Conservation (phyloP, 2,329 filamentous ascomycete genomes). For the Colletotrichum sp. region DNA sequence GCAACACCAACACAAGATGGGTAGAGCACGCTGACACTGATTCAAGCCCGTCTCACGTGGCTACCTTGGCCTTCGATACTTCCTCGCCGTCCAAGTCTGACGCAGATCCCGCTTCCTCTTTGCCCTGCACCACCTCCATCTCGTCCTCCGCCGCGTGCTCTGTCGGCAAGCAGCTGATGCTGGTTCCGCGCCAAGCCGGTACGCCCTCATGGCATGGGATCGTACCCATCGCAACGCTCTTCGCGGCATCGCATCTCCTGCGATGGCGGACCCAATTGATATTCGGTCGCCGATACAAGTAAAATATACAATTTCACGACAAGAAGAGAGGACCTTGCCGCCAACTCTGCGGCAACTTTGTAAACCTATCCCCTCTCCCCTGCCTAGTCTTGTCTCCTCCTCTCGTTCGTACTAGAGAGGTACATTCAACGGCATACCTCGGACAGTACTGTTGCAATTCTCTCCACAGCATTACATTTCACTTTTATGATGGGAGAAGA, state of each 20-base stretch:
- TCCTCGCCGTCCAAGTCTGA: neutral
- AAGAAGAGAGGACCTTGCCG: neutral
- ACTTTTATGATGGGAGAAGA: neutral
- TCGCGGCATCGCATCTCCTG: neutral
- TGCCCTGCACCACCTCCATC: neutral
- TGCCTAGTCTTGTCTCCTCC: neutral
- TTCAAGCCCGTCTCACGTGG: too few relatives aligned
- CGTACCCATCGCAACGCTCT: neutral
- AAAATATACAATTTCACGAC: neutral
- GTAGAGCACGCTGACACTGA: too few relatives aligned
- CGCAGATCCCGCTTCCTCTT: neutral
- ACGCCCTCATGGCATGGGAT: neutral
- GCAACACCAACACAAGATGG: too few relatives aligned
- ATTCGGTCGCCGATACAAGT: neutral
- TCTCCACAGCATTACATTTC: neutral
- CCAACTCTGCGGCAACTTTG: neutral
- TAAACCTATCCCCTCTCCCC: neutral
- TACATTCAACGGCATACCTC: neutral
- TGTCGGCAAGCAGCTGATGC: neutral
- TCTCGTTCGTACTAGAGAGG: neutral
- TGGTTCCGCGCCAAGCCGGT: neutral
- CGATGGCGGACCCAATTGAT: neutral
- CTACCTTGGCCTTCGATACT: too few relatives aligned
- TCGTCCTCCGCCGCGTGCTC: neutral
- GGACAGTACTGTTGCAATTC: neutral